These are phyloP conservation scores for Gentiana dahurica DNA, from an alignment of 257 asterid genomes.

Conservation along the genomic window DNA sequence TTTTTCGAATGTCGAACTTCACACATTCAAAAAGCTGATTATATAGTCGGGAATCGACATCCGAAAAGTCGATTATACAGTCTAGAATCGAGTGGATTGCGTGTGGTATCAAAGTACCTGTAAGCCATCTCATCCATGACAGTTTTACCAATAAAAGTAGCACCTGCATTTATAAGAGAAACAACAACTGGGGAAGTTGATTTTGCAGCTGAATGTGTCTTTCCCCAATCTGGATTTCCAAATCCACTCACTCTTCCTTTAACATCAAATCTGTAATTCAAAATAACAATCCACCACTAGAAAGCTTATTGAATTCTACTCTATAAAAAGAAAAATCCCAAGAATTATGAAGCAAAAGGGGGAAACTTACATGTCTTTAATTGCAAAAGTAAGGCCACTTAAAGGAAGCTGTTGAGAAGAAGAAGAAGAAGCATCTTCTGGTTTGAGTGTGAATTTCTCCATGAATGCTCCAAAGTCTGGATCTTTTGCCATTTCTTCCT, in stretches of 20 bases:
- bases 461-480: constrained; percentile 60
- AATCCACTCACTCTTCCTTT: constrained; percentile 75
- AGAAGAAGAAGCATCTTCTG: constrained; percentile 9
- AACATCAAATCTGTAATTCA: constrained; percentile 52
- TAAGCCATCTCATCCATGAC: constrained; percentile 99
- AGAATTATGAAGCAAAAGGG: background rate
- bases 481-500: constrained; percentile 32
- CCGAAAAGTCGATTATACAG: no score
- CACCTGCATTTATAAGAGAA: constrained; percentile 66
- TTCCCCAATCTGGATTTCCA: constrained; percentile 84
- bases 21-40: no score
- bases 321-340: background rate
- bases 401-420: constrained; percentile 43
- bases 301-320: background rate
- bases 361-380: constrained; percentile 67
- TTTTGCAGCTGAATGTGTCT: constrained; percentile 64
- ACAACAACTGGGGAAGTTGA: constrained; percentile 53
- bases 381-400: constrained; percentile 62
- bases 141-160: constrained; percentile 73
- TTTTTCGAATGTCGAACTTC: no score
- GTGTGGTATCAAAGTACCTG: constrained; percentile 31
- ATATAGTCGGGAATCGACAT: no score
- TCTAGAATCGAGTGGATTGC: no score
- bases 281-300: background rate
- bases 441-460: constrained; percentile 45